phyloP scores from a whole-genome alignment of 495 filamentous ascomycete species.

The Friedmanniomyces endolithicus region DNA sequence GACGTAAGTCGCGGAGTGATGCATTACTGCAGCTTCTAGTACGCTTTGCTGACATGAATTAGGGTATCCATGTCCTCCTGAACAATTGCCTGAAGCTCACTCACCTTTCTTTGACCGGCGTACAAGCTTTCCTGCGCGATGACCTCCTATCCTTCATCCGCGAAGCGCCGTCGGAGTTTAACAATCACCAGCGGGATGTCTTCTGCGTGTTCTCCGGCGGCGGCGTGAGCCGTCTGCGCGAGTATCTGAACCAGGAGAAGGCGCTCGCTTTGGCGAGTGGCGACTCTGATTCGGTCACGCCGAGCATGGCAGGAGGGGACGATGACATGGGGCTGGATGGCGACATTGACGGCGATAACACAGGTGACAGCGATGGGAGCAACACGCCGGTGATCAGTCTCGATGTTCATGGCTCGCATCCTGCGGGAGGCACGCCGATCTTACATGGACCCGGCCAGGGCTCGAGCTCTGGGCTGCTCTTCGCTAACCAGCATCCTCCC shows the following conservation, averaged over 20 bases:
- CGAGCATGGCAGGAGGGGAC: slow-evolving; percentile 9
- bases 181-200: slow-evolving; percentile 81
- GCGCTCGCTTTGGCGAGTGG: neutral
- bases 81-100: slow-evolving; percentile 87
- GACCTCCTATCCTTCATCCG: slow-evolving; percentile 76
- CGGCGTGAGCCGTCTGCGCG: slow-evolving; percentile 66
- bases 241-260: slow-evolving; percentile 51
- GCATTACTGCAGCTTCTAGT: neutral
- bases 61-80: slow-evolving; percentile 85
- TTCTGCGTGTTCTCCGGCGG: slow-evolving; percentile 95
- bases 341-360: slow-evolving; percentile 6
- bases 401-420: slow-evolving; percentile 11
- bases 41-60: neutral
- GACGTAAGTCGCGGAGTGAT: slow-evolving; percentile 42
- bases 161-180: slow-evolving; percentile 86
- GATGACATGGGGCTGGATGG: slow-evolving; percentile 18
- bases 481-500: neutral
- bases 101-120: slow-evolving; percentile 91
- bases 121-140: slow-evolving; percentile 62
- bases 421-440: slow-evolving; percentile 12
- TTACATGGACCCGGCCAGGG: neutral
- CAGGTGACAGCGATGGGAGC: slow-evolving; percentile 4
- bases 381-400: slow-evolving; percentile 13
- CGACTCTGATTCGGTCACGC: neutral
- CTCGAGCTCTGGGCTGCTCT: neutral